phyloP scores from a whole-genome alignment of 2,329 filamentous ascomycete species.

The Amesomyces nigricolor region DNA sequence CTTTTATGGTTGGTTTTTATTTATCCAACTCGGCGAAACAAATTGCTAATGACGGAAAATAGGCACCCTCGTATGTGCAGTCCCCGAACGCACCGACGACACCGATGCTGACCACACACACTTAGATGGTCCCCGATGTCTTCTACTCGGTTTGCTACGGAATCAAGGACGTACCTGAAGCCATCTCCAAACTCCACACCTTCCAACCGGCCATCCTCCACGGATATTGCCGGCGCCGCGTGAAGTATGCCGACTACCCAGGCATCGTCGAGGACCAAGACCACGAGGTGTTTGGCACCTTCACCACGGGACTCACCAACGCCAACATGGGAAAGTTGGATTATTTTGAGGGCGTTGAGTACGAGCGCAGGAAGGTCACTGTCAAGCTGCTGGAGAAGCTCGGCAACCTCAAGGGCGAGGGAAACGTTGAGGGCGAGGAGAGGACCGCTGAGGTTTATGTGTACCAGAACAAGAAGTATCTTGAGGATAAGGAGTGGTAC shows the following conservation, averaged over 20 bases:
- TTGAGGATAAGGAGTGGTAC: conserved; percentile 69
- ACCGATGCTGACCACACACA: background rate
- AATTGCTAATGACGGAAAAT: conserved; percentile 23
- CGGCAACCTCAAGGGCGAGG: conserved; percentile 35
- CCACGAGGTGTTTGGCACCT: conserved; percentile 64
- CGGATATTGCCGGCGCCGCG: conserved; percentile 64
- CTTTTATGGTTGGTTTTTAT: conserved; percentile 46
- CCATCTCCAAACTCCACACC: conserved; percentile 50
- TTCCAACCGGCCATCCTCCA: conserved; percentile 72
- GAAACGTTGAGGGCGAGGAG: conserved; percentile 40
- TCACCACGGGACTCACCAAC: conserved; percentile 71
- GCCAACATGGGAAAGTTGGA: conserved; percentile 73
- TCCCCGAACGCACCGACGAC: background rate
- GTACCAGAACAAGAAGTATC: conserved; percentile 42
- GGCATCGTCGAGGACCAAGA: conserved; percentile 58
- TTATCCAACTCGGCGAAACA: background rate
- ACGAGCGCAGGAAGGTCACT: conserved; percentile 50
- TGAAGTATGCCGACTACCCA: conserved; percentile 70
- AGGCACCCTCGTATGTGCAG: conserved; percentile 36
- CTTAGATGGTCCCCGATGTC: conserved; percentile 73
- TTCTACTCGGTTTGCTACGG: conserved; percentile 81
- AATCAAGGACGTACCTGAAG: conserved; percentile 41
- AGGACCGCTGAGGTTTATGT: conserved; percentile 60
- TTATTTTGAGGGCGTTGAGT: conserved; percentile 74
- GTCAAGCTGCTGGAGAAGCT: conserved; percentile 46